Conservation (phyloP, 2,329 filamentous ascomycete species). For the Chaetomium sp. region DNA sequence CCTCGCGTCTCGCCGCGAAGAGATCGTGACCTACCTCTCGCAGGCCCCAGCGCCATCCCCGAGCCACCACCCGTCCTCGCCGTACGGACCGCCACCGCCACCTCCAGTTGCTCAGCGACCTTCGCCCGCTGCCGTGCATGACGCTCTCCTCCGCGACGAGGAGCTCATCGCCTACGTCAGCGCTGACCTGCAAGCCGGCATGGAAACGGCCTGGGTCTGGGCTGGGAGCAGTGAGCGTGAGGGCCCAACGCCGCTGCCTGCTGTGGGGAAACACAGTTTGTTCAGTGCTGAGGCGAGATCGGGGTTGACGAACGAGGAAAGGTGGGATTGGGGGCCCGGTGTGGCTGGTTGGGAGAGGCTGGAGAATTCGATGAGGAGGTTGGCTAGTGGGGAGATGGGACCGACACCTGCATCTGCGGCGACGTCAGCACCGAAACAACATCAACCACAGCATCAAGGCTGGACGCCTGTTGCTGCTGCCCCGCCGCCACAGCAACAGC, state of each 20-base stretch:
- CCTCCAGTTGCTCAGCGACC: constrained; percentile 19
- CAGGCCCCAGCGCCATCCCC: constrained; percentile 26
- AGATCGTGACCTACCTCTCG: constrained; percentile 37
- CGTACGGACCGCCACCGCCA: constrained; percentile 15
- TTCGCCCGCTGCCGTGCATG: constrained; percentile 21
- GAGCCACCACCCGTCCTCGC: constrained; percentile 21
- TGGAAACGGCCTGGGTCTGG: constrained; percentile 81
- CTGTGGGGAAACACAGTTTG: constrained; percentile 27
- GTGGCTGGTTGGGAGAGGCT: constrained; percentile 66
- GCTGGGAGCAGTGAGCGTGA: constrained; percentile 51
- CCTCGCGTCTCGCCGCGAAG: constrained; percentile 50
- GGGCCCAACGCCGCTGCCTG: constrained; percentile 18
- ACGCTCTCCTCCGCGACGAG: constrained; percentile 58
- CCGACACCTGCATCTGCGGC: constrained; percentile 14
- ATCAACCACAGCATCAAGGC: too few relatives aligned
- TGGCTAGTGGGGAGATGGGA: constrained; percentile 32
- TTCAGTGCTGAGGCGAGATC: constrained; percentile 44
- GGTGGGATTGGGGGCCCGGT: constrained; percentile 59
- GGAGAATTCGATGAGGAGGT: constrained; percentile 53
- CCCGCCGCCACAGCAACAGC: too few relatives aligned
- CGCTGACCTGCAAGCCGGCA: constrained; percentile 76
- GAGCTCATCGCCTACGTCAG: constrained; percentile 83
- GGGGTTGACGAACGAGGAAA: constrained; percentile 50
- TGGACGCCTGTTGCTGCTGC: too few relatives aligned
- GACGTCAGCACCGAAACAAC: not conserved